phyloP scores from a whole-genome alignment of 495 filamentous ascomycete species.

The Thermothielavioides terrestris region DNA sequence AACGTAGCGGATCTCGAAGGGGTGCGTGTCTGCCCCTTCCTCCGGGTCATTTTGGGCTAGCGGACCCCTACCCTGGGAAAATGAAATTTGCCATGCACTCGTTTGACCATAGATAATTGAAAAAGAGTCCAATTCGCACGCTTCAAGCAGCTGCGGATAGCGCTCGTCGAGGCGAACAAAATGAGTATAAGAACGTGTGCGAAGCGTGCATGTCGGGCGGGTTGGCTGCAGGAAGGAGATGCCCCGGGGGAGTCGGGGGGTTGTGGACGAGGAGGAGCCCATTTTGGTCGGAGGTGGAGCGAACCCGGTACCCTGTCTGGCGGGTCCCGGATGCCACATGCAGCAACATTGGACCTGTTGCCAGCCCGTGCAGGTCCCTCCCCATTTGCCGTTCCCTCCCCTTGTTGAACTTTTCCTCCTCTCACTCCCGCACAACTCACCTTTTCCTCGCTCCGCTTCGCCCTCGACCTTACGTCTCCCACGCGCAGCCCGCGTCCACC shows the following conservation, averaged over 20 bases:
- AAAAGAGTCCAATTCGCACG: slow-evolving; percentile 8
- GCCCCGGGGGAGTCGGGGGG: slow-evolving; percentile 23
- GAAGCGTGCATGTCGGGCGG: slow-evolving; percentile 4
- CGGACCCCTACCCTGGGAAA: slow-evolving; percentile 28
- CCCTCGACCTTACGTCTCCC: slow-evolving; percentile 1
- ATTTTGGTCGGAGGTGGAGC: slow-evolving; percentile 22
- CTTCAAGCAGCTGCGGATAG: slow-evolving; percentile 18
- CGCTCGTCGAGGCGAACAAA: slow-evolving; percentile 18
- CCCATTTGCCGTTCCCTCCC: slow-evolving; percentile 26
- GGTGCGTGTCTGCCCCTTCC: slow-evolving; percentile 1
- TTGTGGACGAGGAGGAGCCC: slow-evolving; percentile 22
- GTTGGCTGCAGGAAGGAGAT: slow-evolving; percentile 11
- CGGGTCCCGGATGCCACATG: slow-evolving; percentile 24
- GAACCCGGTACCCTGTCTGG: slow-evolving; percentile 17
- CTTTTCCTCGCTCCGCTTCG: background rate
- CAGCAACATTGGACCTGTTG: slow-evolving; percentile 10
- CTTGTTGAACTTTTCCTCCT: slow-evolving; percentile 30
- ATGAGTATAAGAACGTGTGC: slow-evolving; percentile 28
- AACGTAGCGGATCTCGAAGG: slow-evolving; percentile 14
- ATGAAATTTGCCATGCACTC: slow-evolving; percentile 11
- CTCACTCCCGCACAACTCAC: slow-evolving; percentile 7
- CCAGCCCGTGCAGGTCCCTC: slow-evolving; percentile 12
- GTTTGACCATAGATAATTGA: slow-evolving; percentile 17
- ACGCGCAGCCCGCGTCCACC: background rate
- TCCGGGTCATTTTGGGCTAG: slow-evolving; percentile 8